Evolutionary conservation across 2,329 filamentous ascomycete genomes (phyloP), one percentile per base, ranked within the genome.

Genomic region (Shiraia sp.): DNA sequence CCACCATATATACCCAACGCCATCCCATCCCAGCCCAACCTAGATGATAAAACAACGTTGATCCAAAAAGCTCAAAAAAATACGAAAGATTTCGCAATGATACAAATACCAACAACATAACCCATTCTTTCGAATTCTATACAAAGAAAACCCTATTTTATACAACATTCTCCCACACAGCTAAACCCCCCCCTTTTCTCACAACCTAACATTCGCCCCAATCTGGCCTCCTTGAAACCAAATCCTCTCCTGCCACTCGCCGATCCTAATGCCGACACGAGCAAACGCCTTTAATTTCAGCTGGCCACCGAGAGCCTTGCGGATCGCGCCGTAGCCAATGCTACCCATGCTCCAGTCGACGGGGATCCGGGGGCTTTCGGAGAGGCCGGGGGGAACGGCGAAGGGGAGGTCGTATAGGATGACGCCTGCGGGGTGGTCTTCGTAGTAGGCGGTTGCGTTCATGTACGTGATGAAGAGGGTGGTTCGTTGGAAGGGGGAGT

Each of bases 361-460:
- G 0, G 92, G 91, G 29, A 99, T 65, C 42, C 79, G 80, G 1
- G 92, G 92, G 0, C 87, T 88, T 41, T 80, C 72, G 2, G 85
- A 87, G 1, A 80, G 65, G 0, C 90, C 89, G 0, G 91, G 90
- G 0, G 86, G 85, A 2, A 90, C 86, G 2, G 82, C 79, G 59
- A 97, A 92, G 0, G 88, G 82, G 12, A 82, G 65, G 27, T 85
- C 77, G 63, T 93, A 89, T 16, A 86, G 55, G 43, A 97, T 96
- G 17, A 77, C 80, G 1, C 91, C 93, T 0, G 95, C 77, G 2
- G 83, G 79, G 37, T 92, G 83, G 7, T 84, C 87, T 50, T 95
- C 90, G 68, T 95, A 95, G 47, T 83, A 86, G 0, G 93, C 90
- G 1, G 86, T 90, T 6, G 92, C 92, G 60, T 95, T 86, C 57